These are phyloP conservation scores for Tolypocladium ophioglossoides DNA, from an alignment of 2,329 filamentous ascomycete genomes.

Conservation along the genomic window DNA sequence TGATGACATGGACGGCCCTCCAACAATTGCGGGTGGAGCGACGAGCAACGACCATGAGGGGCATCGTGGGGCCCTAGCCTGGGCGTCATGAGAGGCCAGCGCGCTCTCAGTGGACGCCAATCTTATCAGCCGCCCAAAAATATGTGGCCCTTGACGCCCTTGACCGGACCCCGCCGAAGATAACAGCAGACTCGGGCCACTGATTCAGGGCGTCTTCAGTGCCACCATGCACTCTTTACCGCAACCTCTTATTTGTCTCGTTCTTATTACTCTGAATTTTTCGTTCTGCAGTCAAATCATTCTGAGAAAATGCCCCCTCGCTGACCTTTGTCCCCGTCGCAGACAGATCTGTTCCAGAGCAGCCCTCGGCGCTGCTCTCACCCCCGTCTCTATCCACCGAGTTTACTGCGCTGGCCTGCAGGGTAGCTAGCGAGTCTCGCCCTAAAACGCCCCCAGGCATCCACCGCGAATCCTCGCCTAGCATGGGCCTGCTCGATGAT, in stretches of 20 bases:
- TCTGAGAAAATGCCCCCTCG: neutral
- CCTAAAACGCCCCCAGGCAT: constrained; percentile 2
- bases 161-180: too few species aligned
- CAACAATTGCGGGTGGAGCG: too few species aligned
- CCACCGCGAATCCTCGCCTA: constrained; percentile 40
- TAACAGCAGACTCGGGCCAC: neutral
- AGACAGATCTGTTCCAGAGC: constrained; percentile 11
- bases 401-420: neutral
- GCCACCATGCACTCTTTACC: neutral
- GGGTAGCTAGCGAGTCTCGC: neutral
- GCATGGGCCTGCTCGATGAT: constrained; percentile 56
- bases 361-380: constrained; percentile 13
- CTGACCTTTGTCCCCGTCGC: constrained; percentile 1
- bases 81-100: neutral
- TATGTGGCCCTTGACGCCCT: neutral
- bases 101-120: neutral
- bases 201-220: neutral
- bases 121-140: neutral
- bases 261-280: neutral
- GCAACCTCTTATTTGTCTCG: neutral
- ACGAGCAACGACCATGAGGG: neutral
- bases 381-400: constrained; percentile 2
- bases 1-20: neutral
- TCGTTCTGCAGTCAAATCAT: neutral
- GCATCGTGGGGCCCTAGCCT: neutral